Percentiles rank a stretch among this genome's conserved stretches.
phyloP scores from a whole-genome alignment of 768 basidiomycete species.

The Favolaschia claudopus region DNA sequence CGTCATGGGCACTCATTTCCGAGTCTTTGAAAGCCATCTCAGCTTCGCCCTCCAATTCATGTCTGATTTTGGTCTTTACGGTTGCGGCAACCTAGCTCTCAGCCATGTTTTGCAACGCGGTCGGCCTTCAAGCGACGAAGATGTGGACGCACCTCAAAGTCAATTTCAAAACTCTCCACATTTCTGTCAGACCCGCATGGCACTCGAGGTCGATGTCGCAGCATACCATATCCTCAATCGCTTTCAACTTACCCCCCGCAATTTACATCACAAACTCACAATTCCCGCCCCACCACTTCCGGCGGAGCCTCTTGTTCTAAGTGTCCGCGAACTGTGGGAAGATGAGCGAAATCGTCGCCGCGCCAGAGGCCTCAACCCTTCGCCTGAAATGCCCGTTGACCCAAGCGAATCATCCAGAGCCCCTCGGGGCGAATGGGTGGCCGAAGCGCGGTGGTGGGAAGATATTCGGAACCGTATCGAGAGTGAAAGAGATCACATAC shows the following conservation, averaged over 20 bases:
- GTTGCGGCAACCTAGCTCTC: conserved; percentile 90
- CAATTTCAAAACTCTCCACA: conserved; percentile 62
- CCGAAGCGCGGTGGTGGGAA: conserved; percentile 79
- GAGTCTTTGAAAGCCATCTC: conserved; percentile 90
- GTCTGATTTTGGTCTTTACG: conserved; percentile 94
- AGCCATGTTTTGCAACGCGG: conserved; percentile 70
- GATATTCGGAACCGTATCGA: conserved; percentile 71
- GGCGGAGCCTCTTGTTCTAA: conserved; percentile 79
- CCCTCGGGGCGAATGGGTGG: conserved; percentile 69
- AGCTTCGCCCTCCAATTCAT: conserved; percentile 90
- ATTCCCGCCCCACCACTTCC: conserved; percentile 64
- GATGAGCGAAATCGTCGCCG: conserved; percentile 85
- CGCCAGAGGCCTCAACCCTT: conserved; percentile 71
- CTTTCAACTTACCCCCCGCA: conserved; percentile 65
- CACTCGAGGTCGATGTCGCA: conserved; percentile 84
- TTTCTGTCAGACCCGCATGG: conserved; percentile 68
- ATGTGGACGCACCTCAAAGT: conserved; percentile 36
- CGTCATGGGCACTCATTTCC: conserved; percentile 81
- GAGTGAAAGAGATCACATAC: conserved; percentile 40
- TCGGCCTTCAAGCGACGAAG: conserved; percentile 41
- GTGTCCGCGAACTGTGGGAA: conserved; percentile 95
- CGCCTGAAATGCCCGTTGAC: conserved; percentile 77
- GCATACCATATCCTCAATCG: conserved; percentile 90
- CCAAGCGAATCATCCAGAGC: conserved; percentile 69
- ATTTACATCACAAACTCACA: conserved; percentile 69